These are phyloP conservation scores for Didymella glomerata DNA, from an alignment of 2,329 filamentous ascomycete genomes.

Conservation along the genomic window DNA sequence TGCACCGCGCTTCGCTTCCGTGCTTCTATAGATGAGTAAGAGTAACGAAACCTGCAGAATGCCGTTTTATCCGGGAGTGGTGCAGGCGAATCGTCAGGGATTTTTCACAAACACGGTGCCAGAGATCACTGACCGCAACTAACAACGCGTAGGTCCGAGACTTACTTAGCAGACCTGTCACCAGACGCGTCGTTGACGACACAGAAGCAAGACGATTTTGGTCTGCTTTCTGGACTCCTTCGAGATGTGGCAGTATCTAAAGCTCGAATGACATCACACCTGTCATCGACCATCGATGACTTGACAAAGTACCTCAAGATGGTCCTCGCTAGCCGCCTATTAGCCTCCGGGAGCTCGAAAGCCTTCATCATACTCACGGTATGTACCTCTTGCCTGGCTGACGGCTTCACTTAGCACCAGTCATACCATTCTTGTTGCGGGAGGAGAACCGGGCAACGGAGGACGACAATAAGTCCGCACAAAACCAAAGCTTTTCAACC, in stretches of 20 bases:
- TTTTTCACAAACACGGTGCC: conserved; percentile 23
- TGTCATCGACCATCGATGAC: not conserved
- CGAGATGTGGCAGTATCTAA: no score
- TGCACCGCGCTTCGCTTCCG: conserved; percentile 18
- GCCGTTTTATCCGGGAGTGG: conserved; percentile 23
- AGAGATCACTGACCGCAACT: conserved; percentile 22
- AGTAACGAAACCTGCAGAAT: no score
- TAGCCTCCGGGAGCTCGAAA: conserved; percentile 21
- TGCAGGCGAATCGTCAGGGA: conserved; percentile 22
- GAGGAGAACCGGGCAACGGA: conserved; percentile 10
- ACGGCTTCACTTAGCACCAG: conserved; percentile 24
- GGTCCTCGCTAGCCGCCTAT: not conserved
- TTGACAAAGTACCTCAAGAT: not conserved
- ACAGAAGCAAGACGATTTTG: not conserved
- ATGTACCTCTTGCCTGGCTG: conserved; percentile 25
- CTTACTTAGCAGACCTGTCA: not conserved
- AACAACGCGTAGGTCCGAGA: conserved; percentile 17
- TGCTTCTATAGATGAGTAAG: conserved; percentile 8
- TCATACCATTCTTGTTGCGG: conserved; percentile 25
- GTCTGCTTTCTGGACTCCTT: not conserved
- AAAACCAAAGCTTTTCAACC: not conserved
- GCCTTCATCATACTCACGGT: conserved; percentile 24
- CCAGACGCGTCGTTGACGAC: not conserved
- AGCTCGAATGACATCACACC: not conserved
- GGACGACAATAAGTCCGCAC: not conserved